phyloP scores from a whole-genome alignment of 2,329 filamentous ascomycete species.

The Fusarium globosum region DNA sequence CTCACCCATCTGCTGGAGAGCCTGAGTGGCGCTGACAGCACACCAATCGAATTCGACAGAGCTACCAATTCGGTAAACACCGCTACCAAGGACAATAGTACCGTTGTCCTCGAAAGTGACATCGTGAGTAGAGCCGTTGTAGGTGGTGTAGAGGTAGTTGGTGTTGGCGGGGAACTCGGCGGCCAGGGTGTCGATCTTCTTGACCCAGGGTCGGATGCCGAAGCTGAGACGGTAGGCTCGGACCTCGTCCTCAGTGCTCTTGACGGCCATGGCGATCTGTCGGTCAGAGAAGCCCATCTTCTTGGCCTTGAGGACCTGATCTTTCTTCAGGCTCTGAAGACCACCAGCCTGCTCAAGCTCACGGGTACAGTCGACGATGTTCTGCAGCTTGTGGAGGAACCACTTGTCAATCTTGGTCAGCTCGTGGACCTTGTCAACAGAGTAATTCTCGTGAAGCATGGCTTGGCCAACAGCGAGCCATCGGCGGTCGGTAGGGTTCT shows the following conservation, averaged over 20 bases:
- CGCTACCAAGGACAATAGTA: slow-evolving; percentile 87
- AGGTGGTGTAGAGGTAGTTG: slow-evolving; percentile 97
- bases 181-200: slow-evolving; percentile 97
- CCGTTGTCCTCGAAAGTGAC: slow-evolving; percentile 94
- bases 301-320: slow-evolving; percentile 90
- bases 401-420: slow-evolving; percentile 99
- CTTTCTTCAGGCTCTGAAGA: slow-evolving; percentile 86
- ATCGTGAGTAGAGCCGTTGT: slow-evolving; percentile 95
- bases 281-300: slow-evolving; percentile 97
- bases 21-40: slow-evolving; percentile 88
- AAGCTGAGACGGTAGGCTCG: slow-evolving; percentile 86
- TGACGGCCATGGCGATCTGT: slow-evolving; percentile 90
- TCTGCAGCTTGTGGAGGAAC: slow-evolving; percentile 98
- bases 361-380: slow-evolving; percentile 90
- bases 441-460: slow-evolving; percentile 96
- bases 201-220: slow-evolving; percentile 93
- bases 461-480: slow-evolving; percentile 98
- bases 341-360: slow-evolving; percentile 87
- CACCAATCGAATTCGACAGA: slow-evolving; percentile 99
- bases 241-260: slow-evolving; percentile 88
- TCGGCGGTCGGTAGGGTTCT: slow-evolving; percentile 93
- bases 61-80: slow-evolving; percentile 97
- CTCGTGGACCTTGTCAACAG: slow-evolving; percentile 90
- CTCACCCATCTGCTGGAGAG: slow-evolving; percentile 86
- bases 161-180: slow-evolving; percentile 96